phyloP scores from a whole-genome alignment of 495 filamentous ascomycete genomes.

The Glonium stellatum region DNA sequence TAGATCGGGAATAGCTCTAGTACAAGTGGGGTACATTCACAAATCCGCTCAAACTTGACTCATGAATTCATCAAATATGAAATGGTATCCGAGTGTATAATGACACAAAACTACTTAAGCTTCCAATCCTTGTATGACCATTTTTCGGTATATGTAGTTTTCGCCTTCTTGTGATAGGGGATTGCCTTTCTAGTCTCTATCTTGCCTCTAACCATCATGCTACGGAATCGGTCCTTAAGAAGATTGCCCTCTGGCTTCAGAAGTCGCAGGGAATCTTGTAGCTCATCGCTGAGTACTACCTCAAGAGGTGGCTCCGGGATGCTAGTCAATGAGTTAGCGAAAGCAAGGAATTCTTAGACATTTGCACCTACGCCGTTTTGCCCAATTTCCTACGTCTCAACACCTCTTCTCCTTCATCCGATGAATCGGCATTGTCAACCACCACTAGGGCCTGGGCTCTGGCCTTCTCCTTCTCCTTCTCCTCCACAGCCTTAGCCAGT shows the following conservation, averaged over 20 bases:
- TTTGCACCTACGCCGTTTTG: conserved; percentile 51
- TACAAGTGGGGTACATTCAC: no score
- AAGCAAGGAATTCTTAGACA: neutral
- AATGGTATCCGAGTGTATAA: neutral
- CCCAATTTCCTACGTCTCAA: conserved; percentile 72
- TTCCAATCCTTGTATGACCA: conserved; percentile 95
- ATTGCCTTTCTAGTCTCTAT: conserved; percentile 73
- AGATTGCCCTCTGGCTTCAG: conserved; percentile 94
- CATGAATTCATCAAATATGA: no score
- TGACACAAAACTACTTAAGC: conserved; percentile 28
- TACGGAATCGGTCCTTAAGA: conserved; percentile 84
- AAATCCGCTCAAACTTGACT: no score
- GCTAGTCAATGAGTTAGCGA: conserved; percentile 34
- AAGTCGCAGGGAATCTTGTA: conserved; percentile 80
- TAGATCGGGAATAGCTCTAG: neutral
- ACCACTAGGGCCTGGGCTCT: conserved; percentile 30
- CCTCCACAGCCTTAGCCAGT: conserved; percentile 56
- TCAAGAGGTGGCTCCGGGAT: conserved; percentile 76
- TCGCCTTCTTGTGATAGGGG: conserved; percentile 69
- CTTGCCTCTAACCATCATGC: conserved; percentile 78
- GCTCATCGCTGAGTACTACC: conserved; percentile 83
- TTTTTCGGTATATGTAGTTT: conserved; percentile 78
- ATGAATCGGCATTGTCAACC: conserved; percentile 40
- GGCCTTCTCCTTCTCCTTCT: conserved; percentile 44
- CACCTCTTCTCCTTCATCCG: conserved; percentile 51